These are phyloP conservation scores for Suillus bovinus DNA, from an alignment of 768 basidiomycete genomes.

Conservation along the genomic window DNA sequence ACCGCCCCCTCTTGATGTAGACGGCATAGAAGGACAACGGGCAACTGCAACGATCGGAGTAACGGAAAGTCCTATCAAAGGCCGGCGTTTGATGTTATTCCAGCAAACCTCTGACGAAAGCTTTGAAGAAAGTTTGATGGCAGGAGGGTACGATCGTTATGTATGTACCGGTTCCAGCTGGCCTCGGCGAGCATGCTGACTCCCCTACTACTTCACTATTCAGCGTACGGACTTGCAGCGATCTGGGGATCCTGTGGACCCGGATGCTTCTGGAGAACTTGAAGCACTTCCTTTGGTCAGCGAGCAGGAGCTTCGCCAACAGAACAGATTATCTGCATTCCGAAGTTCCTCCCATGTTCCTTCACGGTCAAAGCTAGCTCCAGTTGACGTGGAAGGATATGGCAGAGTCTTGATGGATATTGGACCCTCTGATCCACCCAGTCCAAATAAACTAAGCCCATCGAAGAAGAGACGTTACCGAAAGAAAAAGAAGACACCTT, in stretches of 20 bases:
- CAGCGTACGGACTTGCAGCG: constrained; percentile 28
- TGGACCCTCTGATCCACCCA: constrained; percentile 39
- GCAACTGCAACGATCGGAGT: constrained; percentile 50
- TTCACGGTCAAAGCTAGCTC: constrained; percentile 46
- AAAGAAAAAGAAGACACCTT: constrained; percentile 50
- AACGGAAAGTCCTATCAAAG: constrained; percentile 69
- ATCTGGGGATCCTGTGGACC: constrained; percentile 18
- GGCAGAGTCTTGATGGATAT: constrained; percentile 72
- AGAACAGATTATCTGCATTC: constrained; percentile 70
- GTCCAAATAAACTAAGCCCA: constrained; percentile 29
- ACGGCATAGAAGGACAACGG: constrained; percentile 19
- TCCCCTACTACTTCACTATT: constrained; percentile 11
- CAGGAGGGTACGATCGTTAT: constrained; percentile 77
- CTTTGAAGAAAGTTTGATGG: constrained; percentile 83
- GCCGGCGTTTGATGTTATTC: constrained; percentile 71
- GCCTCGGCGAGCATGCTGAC: constrained; percentile 12
- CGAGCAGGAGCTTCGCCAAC: constrained; percentile 68
- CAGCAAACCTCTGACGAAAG: constrained; percentile 84
- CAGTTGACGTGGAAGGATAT: constrained; percentile 65
- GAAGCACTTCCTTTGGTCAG: constrained; percentile 25
- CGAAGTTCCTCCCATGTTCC: constrained; percentile 38
- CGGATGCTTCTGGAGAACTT: constrained; percentile 14
- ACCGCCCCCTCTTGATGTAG: constrained; percentile 35
- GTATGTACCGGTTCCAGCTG: constrained; percentile 40
- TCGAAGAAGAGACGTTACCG: constrained; percentile 43